Evolutionary conservation across 1,284 basidiomycete genomes (phyloP).

Genomic region (Waitea zeae): DNA sequence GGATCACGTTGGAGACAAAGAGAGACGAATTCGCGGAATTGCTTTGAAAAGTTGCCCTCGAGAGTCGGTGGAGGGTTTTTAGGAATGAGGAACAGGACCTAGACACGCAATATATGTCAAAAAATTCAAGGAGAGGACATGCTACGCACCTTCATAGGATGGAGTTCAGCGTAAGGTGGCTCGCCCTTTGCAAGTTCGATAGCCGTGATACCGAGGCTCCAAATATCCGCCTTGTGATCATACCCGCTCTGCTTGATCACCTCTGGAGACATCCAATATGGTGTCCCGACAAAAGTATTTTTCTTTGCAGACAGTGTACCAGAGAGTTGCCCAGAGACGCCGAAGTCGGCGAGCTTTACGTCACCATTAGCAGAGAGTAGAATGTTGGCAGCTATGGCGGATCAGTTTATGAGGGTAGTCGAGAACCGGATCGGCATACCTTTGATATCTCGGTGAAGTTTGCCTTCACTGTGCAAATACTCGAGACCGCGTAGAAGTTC

Average conservation of each 20-base stretch:
- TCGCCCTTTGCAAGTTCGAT: slow-evolving; percentile 97
- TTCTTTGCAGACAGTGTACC: slow-evolving; percentile 95
- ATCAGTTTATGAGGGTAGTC: slow-evolving; percentile 1
- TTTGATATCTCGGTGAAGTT: slow-evolving; percentile 97
- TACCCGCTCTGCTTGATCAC: slow-evolving; percentile 99
- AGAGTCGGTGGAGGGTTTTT: slow-evolving; percentile 91
- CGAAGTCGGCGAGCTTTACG: slow-evolving; percentile 97
- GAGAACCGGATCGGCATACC: slow-evolving; percentile 23
- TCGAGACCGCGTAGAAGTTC: slow-evolving; percentile 88
- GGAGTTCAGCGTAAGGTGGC: slow-evolving; percentile 92
- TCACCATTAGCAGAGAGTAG: slow-evolving; percentile 89
- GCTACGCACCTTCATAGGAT: slow-evolving; percentile 90
- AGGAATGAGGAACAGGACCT: slow-evolving; percentile 95
- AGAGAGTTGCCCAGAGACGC: slow-evolving; percentile 96
- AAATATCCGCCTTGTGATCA: slow-evolving; percentile 97
- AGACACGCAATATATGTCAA: too few relatives aligned
- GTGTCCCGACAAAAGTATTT: slow-evolving; percentile 96
- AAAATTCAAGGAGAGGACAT: slow-evolving; percentile 2
- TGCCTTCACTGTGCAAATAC: slow-evolving; percentile 91
- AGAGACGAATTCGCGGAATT: slow-evolving; percentile 88
- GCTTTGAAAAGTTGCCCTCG: slow-evolving; percentile 77
- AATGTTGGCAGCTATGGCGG: slow-evolving; percentile 79
- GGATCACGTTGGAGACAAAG: slow-evolving; percentile 92
- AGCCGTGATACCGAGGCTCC: slow-evolving; percentile 92
- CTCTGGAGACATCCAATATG: slow-evolving; percentile 99